Evolutionary conservation across 2,329 filamentous ascomycete genomes (phyloP).

Genomic region (Aspergillus carbonarius): DNA sequence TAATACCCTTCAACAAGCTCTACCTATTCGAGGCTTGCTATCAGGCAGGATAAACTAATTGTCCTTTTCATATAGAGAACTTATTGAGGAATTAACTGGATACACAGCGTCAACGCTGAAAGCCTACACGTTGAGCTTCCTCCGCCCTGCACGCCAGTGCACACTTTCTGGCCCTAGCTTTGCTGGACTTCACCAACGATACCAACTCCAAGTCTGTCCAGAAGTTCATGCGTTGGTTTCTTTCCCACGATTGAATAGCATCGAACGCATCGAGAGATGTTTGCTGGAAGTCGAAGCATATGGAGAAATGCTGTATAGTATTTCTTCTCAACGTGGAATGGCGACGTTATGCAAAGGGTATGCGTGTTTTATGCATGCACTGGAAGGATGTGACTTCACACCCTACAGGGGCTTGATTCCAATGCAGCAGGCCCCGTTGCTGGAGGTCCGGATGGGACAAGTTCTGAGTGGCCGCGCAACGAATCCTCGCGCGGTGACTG

Average conservation of each 20-base stretch:
- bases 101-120: no score
- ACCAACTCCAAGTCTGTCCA: slow-evolving; percentile 14
- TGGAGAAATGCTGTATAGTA: slow-evolving; percentile 18
- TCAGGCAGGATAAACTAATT: no score
- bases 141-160: slow-evolving; percentile 14
- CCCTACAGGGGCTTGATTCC: slow-evolving; percentile 20
- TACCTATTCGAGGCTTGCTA: not conserved
- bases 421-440: slow-evolving; percentile 24
- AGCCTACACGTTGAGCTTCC: no score
- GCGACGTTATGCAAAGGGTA: slow-evolving; percentile 35
- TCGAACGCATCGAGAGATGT: slow-evolving; percentile 8
- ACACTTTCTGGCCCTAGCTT: slow-evolving; percentile 11
- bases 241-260: slow-evolving; percentile 12
- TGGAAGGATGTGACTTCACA: not conserved
- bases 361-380: slow-evolving; percentile 5
- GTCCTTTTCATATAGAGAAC: no score
- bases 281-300: not conserved
- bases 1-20: not conserved
- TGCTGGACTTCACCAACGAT: slow-evolving; percentile 17
- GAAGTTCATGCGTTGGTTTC: slow-evolving; percentile 18
- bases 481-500: slow-evolving; percentile 21
- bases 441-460: slow-evolving; percentile 34
- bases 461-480: slow-evolving; percentile 32
- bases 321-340: slow-evolving; percentile 48
- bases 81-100: no score